Conservation (phyloP, 148 eudicot species). For the Fallopia convolvulus region DNA sequence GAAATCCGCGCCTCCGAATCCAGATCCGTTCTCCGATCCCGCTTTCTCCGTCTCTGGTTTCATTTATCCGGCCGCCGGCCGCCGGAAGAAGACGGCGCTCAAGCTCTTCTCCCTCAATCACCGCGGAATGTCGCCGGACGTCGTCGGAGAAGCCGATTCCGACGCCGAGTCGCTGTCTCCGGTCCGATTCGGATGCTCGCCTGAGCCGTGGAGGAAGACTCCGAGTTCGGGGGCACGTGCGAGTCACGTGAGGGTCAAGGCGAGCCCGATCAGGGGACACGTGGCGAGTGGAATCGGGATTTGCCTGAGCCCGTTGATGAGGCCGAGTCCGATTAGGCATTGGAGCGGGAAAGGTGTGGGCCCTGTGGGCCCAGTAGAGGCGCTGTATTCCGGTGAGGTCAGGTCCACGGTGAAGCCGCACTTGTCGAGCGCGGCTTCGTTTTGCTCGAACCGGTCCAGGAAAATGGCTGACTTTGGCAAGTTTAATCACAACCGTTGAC, state of each 20-base stretch:
- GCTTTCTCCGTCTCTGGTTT: background rate
- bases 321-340: slow-evolving; percentile 27
- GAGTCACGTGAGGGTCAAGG: slow-evolving; percentile 11
- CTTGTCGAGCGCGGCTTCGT: slow-evolving; percentile 14
- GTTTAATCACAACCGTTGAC: slow-evolving; percentile 25
- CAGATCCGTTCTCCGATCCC: background rate
- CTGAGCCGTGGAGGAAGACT: slow-evolving; percentile 38
- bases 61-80: background rate
- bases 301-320: slow-evolving; percentile 56
- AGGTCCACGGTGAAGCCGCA: slow-evolving; percentile 30
- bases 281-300: slow-evolving; percentile 24
- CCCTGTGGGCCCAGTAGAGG: background rate
- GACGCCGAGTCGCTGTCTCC: slow-evolving; percentile 2
- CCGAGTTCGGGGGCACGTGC: slow-evolving; percentile 21
- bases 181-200: slow-evolving; percentile 15
- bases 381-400: slow-evolving; percentile 34
- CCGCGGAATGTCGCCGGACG: slow-evolving; percentile 63
- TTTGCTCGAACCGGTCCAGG: slow-evolving; percentile 35
- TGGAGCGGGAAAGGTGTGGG: slow-evolving; percentile 1
- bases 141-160: slow-evolving; percentile 13
- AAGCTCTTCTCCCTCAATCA: slow-evolving; percentile 14
- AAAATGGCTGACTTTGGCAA: slow-evolving; percentile 65
- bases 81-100: slow-evolving; percentile 14
- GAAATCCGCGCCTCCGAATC: slow-evolving; percentile 1
- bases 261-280: slow-evolving; percentile 12